These are phyloP conservation scores for Cercospora sp. DNA, from an alignment of 2,329 filamentous ascomycete species.

Conservation along the genomic window DNA sequence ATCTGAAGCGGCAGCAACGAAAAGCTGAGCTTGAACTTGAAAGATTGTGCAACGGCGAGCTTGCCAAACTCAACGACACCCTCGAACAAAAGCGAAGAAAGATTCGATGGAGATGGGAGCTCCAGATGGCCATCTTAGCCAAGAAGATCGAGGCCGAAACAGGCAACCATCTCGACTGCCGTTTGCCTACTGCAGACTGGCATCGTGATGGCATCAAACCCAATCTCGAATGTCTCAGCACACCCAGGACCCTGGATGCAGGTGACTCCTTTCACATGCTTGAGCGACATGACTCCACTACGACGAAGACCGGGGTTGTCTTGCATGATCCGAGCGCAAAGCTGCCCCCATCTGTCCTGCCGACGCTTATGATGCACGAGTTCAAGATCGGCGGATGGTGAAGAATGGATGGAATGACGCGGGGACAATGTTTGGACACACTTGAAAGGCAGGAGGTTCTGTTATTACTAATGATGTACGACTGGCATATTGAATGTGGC, in stretches of 20 bases:
- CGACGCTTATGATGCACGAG: conserved; percentile 7
- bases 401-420: neutral
- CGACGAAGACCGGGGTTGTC: conserved; percentile 1
- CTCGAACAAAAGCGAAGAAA: conserved; percentile 39
- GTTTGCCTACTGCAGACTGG: conserved; percentile 25
- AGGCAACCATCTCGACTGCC: conserved; percentile 7
- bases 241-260: neutral
- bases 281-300: conserved; percentile 10
- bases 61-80: conserved; percentile 26
- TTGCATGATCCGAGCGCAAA: conserved; percentile 10
- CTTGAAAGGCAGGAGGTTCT: neutral
- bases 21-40: conserved; percentile 40
- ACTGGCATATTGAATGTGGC: neutral
- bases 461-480: neutral
- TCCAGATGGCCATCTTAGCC: conserved; percentile 43
- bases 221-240: conserved; percentile 4
- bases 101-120: conserved; percentile 42
- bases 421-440: neutral
- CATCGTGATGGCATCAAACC: neutral
- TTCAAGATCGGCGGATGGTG: conserved; percentile 14
- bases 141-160: conserved; percentile 31
- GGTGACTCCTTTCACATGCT: neutral
- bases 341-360: neutral
- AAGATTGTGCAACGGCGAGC: conserved; percentile 29
- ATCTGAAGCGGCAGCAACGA: conserved; percentile 39